Evolutionary conservation across 768 basidiomycete genomes (phyloP).

Genomic region (Podaxis rugospora): DNA sequence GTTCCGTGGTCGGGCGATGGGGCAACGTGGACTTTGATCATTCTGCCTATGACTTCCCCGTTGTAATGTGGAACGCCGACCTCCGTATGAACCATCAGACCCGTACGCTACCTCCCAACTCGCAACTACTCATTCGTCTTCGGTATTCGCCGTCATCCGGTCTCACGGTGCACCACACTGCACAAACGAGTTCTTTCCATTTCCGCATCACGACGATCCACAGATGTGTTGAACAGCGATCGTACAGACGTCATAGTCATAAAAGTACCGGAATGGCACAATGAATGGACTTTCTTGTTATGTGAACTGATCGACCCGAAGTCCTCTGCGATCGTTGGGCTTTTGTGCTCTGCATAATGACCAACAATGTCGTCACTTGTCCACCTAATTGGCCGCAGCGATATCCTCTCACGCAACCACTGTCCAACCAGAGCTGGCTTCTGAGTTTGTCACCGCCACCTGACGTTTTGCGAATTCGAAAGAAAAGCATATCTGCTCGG

Average conservation of each 20-base stretch:
- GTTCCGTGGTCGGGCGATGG: too few species aligned
- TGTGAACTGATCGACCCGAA: background rate
- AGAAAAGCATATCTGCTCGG: background rate
- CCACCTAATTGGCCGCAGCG: background rate
- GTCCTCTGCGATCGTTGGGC: background rate
- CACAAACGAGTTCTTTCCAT: too few species aligned
- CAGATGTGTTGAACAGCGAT: background rate
- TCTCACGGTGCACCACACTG: too few species aligned
- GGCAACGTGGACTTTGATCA: too few species aligned
- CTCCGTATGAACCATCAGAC: too few species aligned
- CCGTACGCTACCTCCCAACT: too few species aligned
- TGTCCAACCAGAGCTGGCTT: background rate
- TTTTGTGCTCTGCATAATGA: background rate
- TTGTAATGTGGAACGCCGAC: too few species aligned
- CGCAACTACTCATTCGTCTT: too few species aligned
- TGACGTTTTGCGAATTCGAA: background rate
- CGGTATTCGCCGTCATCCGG: too few species aligned
- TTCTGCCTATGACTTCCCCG: too few species aligned
- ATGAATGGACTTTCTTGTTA: background rate
- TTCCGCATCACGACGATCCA: too few species aligned
- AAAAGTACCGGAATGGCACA: background rate
- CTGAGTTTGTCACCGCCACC: background rate
- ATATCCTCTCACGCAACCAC: background rate
- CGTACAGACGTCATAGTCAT: background rate
- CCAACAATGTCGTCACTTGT: background rate